These are phyloP conservation scores for Leccinum subfulvum DNA, from an alignment of 1,284 basidiomycete species.

Conservation along the genomic window DNA sequence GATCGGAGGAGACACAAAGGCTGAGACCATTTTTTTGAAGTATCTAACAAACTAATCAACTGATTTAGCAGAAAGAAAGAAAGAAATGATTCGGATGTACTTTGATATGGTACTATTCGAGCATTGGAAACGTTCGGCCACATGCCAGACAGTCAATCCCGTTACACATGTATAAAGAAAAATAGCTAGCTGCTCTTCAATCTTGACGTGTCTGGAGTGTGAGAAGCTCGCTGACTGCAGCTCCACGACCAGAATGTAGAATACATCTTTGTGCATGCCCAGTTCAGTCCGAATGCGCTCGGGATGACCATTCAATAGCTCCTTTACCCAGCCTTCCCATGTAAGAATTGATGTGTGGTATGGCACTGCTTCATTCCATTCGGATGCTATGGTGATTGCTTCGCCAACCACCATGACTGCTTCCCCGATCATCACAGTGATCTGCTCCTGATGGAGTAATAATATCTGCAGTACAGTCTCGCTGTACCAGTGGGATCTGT, in stretches of 20 bases:
- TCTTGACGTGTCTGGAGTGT: slow-evolving; percentile 2
- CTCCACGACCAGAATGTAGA: neutral
- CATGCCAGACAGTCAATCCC: slow-evolving; percentile 7
- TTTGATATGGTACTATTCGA: slow-evolving; percentile 12
- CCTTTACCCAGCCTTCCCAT: slow-evolving; percentile 17
- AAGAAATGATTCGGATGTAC: too few relatives aligned
- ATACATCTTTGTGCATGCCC: slow-evolving; percentile 10
- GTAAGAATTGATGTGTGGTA: slow-evolving; percentile 22
- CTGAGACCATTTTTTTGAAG: neutral
- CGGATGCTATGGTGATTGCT: neutral
- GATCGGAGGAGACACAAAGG: neutral
- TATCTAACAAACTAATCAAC: neutral
- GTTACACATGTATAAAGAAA: slow-evolving; percentile 20
- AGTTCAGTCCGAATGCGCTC: slow-evolving; percentile 18
- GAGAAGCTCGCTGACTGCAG: neutral
- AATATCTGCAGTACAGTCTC: too few relatives aligned
- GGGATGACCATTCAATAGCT: slow-evolving; percentile 21
- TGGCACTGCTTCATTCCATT: neutral
- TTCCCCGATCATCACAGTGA: neutral
- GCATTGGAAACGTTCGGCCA: slow-evolving; percentile 21
- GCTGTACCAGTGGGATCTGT: too few relatives aligned
- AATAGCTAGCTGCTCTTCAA: slow-evolving; percentile 20
- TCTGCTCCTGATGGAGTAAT: neutral
- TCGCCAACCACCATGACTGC: neutral
- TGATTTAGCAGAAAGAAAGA: too few relatives aligned